phyloP scores from a whole-genome alignment of 179 eudicot genomes.

The Patellifolia procumbens region DNA sequence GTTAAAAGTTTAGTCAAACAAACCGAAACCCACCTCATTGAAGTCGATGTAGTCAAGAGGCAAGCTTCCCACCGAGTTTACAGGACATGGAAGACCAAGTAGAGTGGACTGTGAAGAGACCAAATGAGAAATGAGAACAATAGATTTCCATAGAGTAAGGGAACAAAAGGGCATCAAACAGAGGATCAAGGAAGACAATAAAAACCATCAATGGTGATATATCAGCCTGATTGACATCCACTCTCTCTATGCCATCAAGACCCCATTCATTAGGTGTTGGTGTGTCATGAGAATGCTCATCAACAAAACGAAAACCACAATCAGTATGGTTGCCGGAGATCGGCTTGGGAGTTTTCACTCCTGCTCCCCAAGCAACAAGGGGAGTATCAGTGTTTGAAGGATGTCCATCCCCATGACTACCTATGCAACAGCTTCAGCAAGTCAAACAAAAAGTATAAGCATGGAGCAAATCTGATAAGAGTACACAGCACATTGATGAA shows the following conservation, averaged over 20 bases:
- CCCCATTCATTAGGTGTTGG: conserved; percentile 97
- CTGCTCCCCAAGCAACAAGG: conserved; percentile 98
- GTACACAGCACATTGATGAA: neutral
- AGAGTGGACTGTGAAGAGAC: conserved; percentile 74
- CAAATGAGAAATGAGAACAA: conserved; percentile 25
- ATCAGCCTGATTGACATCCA: conserved; percentile 99
- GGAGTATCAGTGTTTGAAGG: conserved; percentile 90
- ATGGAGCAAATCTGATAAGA: neutral
- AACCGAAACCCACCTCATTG: conserved; percentile 46
- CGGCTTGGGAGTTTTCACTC: conserved; percentile 69
- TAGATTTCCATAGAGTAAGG: conserved; percentile 14
- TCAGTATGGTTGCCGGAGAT: conserved; percentile 52
- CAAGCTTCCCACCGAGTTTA: conserved; percentile 86
- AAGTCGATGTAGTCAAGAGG: conserved; percentile 75
- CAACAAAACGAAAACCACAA: conserved; percentile 68
- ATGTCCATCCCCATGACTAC: conserved; percentile 99
- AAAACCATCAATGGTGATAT: conserved; percentile 93
- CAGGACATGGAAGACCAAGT: conserved; percentile 90
- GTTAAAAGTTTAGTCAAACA: neutral
- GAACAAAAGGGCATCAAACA: neutral
- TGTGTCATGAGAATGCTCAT: conserved; percentile 78
- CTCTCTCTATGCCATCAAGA: conserved; percentile 74
- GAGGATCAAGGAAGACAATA: conserved; percentile 34
- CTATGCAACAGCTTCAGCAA: conserved; percentile 40
- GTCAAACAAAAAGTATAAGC: conserved; percentile 13